Evolutionary conservation across 441 rosid genomes (phyloP).

Genomic region (Euphorbia schlechtendalii): DNA sequence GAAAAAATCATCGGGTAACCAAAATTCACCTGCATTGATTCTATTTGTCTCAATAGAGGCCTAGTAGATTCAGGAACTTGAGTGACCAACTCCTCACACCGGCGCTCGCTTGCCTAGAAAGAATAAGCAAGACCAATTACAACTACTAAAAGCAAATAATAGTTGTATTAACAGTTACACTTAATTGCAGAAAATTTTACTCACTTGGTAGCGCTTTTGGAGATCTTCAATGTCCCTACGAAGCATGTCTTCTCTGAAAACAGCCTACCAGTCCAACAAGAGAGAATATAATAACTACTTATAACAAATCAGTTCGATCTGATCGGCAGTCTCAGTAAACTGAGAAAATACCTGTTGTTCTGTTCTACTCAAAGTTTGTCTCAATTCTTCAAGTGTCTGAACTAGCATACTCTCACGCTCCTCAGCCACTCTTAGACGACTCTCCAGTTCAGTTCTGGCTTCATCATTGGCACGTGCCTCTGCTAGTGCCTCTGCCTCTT

Average conservation of each 20-base stretch:
- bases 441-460: conserved; percentile 85
- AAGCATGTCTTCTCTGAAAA: conserved; percentile 71
- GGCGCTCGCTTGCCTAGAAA: conserved; percentile 88
- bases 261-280: conserved; percentile 46
- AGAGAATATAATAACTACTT: conserved; percentile 10
- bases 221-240: conserved; percentile 81
- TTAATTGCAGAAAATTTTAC: conserved; percentile 18
- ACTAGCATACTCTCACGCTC: conserved; percentile 94
- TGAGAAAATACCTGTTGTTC: conserved; percentile 78
- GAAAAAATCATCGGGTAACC: conserved; percentile 15
- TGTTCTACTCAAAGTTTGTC: conserved; percentile 86
- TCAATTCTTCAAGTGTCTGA: conserved; percentile 85
- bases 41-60: conserved; percentile 95
- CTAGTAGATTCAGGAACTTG: conserved; percentile 99
- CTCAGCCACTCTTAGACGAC: conserved; percentile 76
- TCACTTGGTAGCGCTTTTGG: conserved; percentile 87
- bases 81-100: conserved; percentile 93
- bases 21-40: conserved; percentile 82
- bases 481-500: conserved; percentile 92
- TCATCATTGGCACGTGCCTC: conserved; percentile 88
- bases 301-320: conserved; percentile 12
- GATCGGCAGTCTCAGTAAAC: conserved; percentile 15
- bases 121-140: conserved; percentile 6
- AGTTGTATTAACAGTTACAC: conserved; percentile 9
- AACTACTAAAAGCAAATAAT: conserved; percentile 12